phyloP scores from a whole-genome alignment of 2,329 filamentous ascomycete genomes.

The Xylaria sp. region DNA sequence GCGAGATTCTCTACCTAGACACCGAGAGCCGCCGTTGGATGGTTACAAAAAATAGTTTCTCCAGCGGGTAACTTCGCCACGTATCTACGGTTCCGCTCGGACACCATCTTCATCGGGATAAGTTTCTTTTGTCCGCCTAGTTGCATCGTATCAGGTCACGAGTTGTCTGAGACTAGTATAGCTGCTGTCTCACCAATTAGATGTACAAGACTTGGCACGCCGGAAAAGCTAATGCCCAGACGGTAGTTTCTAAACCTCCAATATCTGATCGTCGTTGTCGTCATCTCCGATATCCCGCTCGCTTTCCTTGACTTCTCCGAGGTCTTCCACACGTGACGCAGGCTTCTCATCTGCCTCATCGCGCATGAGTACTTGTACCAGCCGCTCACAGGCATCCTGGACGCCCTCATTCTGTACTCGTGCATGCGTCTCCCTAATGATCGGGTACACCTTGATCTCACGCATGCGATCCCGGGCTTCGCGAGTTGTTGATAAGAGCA shows the following conservation, averaged over 20 bases:
- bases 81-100: neutral
- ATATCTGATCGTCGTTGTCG: conserved; percentile 63
- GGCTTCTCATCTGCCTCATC: conserved; percentile 71
- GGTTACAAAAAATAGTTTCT: neutral
- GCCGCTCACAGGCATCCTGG: conserved; percentile 83
- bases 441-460: conserved; percentile 84
- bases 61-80: neutral
- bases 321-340: conserved; percentile 55
- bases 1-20: neutral
- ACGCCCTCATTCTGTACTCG: conserved; percentile 82
- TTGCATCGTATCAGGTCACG: neutral
- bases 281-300: conserved; percentile 12
- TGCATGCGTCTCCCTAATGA: conserved; percentile 86
- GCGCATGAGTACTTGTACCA: conserved; percentile 89
- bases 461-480: conserved; percentile 80
- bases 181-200: conserved; percentile 25
- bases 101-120: neutral
- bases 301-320: conserved; percentile 47
- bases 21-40: conserved; percentile 3
- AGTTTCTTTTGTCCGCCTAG: conserved; percentile 9
- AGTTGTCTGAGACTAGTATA: neutral
- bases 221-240: neutral
- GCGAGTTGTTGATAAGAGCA: conserved; percentile 82
- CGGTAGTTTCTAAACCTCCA: conserved; percentile 60
- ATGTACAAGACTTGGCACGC: conserved; percentile 13